Evolutionary conservation across 2,329 filamentous ascomycete species (phyloP).

Genomic region (Colletotrichum incanum): DNA sequence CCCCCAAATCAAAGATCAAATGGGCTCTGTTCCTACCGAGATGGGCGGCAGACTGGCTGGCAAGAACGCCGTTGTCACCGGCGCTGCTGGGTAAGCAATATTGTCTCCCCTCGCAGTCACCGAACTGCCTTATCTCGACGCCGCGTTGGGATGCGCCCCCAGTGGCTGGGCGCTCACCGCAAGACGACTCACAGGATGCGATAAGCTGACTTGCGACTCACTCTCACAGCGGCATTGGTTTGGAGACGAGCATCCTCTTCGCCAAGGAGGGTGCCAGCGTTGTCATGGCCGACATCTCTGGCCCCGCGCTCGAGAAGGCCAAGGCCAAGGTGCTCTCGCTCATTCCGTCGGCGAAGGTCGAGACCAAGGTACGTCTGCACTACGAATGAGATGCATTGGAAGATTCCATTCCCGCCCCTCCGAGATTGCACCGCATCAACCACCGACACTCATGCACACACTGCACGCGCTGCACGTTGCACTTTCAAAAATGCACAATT

Average conservation of each 20-base stretch:
- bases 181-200: slow-evolving; percentile 6
- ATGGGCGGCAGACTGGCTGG: slow-evolving; percentile 67
- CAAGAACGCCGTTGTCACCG: slow-evolving; percentile 83
- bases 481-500: slow-evolving; percentile 3
- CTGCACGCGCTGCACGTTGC: neutral
- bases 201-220: slow-evolving; percentile 29
- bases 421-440: slow-evolving; percentile 23
- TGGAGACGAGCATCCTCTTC: slow-evolving; percentile 93
- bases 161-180: slow-evolving; percentile 22
- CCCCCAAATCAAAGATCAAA: slow-evolving; percentile 32
- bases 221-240: slow-evolving; percentile 84
- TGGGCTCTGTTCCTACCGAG: slow-evolving; percentile 50
- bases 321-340: slow-evolving; percentile 82
- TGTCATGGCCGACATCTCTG: slow-evolving; percentile 88
- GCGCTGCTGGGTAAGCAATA: slow-evolving; percentile 83
- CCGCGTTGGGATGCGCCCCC: slow-evolving; percentile 15
- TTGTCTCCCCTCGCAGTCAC: slow-evolving; percentile 14
- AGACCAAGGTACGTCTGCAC: slow-evolving; percentile 65
- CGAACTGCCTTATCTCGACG: slow-evolving; percentile 20
- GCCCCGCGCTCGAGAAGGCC: slow-evolving; percentile 82
- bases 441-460: slow-evolving; percentile 1
- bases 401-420: slow-evolving; percentile 31
- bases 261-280: slow-evolving; percentile 89
- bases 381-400: slow-evolving; percentile 30
- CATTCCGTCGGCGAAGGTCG: slow-evolving; percentile 75